phyloP scores from a whole-genome alignment of 352 stramenopile species.

The Phytophthora sp. region DNA sequence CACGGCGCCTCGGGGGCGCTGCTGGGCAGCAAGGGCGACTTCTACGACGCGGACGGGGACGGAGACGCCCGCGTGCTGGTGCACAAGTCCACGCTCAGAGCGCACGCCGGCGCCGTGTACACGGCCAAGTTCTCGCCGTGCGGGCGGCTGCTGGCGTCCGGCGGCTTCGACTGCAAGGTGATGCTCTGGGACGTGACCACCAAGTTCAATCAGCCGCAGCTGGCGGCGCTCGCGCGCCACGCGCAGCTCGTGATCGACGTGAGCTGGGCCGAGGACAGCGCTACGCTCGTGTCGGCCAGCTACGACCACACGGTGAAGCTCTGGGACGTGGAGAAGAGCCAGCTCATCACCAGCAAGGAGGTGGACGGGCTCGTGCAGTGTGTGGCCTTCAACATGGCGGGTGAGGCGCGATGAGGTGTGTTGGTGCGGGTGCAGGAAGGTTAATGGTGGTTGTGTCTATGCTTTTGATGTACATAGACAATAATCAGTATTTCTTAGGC shows the following conservation, averaged over 20 bases:
- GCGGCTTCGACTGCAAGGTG: conserved; percentile 83
- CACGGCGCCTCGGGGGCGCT: conserved; percentile 39
- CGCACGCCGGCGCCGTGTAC: conserved; percentile 83
- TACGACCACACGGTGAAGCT: conserved; percentile 91
- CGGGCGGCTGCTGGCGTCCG: conserved; percentile 78
- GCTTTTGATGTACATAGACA: conserved; percentile 45
- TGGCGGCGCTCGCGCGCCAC: conserved; percentile 78
- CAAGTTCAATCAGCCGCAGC: conserved; percentile 89
- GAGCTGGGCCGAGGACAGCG: conserved; percentile 82
- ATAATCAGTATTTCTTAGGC: conserved; percentile 81
- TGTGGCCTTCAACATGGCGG: conserved; percentile 81
- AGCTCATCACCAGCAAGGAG: conserved; percentile 65
- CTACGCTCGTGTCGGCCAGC: conserved; percentile 73
- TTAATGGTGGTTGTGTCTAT: conserved; percentile 8
- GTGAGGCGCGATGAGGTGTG: too few relatives aligned
- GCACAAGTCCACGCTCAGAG: conserved; percentile 82
- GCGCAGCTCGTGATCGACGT: conserved; percentile 88
- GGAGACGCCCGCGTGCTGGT: conserved; percentile 75
- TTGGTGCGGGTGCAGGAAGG: not conserved
- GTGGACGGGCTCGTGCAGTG: conserved; percentile 85
- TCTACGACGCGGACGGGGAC: conserved; percentile 55
- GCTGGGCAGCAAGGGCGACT: conserved; percentile 57
- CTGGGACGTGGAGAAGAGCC: conserved; percentile 86
- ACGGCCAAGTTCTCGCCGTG: conserved; percentile 88
- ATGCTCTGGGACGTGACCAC: conserved; percentile 89